Conservation (phyloP, 2,329 filamentous ascomycete genomes). For the Fusarium sp. region DNA sequence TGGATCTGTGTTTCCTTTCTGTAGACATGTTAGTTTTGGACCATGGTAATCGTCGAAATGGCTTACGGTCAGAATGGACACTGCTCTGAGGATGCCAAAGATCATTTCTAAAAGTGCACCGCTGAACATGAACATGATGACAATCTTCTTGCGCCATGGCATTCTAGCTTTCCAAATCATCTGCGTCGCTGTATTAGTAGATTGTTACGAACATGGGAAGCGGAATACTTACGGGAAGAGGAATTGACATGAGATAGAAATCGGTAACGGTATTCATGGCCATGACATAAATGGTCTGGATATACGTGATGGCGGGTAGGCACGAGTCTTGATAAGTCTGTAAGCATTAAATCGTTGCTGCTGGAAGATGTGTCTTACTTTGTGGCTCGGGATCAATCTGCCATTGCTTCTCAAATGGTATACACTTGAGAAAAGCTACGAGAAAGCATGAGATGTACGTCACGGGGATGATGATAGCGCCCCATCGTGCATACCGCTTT, state of each 20-base stretch:
- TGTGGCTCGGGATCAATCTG: not conserved
- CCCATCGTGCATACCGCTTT: not conserved
- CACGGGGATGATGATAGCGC: not conserved
- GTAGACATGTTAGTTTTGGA: not conserved
- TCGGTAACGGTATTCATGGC: not conserved
- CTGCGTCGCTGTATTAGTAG: too few relatives aligned
- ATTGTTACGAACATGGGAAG: too few relatives aligned
- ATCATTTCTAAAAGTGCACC: not conserved
- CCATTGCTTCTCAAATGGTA: constrained; percentile 2
- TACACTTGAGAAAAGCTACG: not conserved
- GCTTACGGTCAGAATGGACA: not conserved
- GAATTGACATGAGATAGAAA: not conserved
- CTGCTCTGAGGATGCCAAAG: not conserved
- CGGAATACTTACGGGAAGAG: not conserved
- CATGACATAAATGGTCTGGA: not conserved
- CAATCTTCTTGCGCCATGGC: not conserved
- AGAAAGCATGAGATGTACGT: not conserved
- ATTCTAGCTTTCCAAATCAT: constrained; percentile 3
- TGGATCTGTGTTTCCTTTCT: not conserved
- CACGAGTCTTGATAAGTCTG: not conserved
- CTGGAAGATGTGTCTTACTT: not conserved
- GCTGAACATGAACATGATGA: constrained; percentile 3
- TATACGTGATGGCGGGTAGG: not conserved
- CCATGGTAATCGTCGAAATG: fast-evolving
- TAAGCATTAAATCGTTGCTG: not conserved